These are phyloP conservation scores for Alternaria consortialis DNA, from an alignment of 2,329 filamentous ascomycete genomes.

Conservation along the genomic window DNA sequence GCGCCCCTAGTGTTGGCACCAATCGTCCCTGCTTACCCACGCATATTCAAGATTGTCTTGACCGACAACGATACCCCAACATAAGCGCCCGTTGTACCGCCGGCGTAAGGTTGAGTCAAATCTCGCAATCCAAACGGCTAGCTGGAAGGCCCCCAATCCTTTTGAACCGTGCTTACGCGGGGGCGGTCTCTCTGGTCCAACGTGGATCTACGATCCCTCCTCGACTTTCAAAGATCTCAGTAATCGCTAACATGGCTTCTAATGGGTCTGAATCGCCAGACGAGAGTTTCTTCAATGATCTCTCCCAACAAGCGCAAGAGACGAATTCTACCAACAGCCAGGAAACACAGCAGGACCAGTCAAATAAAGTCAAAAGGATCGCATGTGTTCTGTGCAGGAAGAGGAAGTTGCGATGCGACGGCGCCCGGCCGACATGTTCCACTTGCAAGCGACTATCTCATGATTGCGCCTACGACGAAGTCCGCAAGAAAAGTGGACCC, in stretches of 20 bases:
- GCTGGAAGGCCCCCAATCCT: conserved; percentile 1
- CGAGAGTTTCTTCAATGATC: conserved; percentile 65
- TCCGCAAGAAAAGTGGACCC: conserved; percentile 91
- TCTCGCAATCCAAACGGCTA: not conserved
- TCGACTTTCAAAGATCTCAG: conserved; percentile 8
- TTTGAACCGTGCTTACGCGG: conserved; percentile 31
- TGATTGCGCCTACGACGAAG: conserved; percentile 89
- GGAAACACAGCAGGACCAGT: conserved; percentile 56
- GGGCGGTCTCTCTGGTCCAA: conserved; percentile 11
- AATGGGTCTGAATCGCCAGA: conserved; percentile 51
- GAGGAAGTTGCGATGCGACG: conserved; percentile 91
- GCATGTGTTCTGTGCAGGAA: conserved; percentile 95
- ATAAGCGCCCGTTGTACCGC: conserved; percentile 2
- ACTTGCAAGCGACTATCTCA: conserved; percentile 89
- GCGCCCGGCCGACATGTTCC: conserved; percentile 81
- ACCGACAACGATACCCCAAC: not conserved
- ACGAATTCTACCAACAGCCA: conserved; percentile 52
- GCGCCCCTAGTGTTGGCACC: conserved; percentile 7
- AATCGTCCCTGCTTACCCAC: conserved; percentile 21
- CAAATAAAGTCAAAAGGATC: conserved; percentile 75
- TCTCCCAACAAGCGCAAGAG: conserved; percentile 55
- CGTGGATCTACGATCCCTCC: conserved; percentile 15
- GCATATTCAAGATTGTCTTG: conserved; percentile 7
- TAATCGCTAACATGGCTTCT: conserved; percentile 38
- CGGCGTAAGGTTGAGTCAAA: conserved; percentile 2